Evolutionary conservation across 495 filamentous ascomycete species (phyloP).

Genomic region (Penicillium tannophilum): DNA sequence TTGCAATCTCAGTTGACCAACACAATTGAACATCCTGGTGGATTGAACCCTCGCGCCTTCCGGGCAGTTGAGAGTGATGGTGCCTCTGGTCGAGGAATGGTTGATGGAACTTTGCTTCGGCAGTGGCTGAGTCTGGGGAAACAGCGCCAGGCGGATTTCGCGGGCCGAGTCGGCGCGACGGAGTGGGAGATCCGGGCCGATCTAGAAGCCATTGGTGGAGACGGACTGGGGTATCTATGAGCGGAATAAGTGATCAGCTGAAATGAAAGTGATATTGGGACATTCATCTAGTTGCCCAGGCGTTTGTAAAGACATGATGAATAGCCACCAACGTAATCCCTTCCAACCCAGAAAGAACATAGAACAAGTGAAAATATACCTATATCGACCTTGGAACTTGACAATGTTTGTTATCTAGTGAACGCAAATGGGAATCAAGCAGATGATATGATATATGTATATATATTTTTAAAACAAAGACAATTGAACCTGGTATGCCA

Average conservation of each 20-base stretch:
- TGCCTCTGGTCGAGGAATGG: constrained; percentile 55
- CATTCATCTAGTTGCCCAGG: no score
- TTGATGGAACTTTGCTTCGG: constrained; percentile 62
- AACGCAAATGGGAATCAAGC: no score
- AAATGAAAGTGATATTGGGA: no score
- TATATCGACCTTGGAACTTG: no score
- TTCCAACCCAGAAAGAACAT: no score
- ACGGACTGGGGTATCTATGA: constrained; percentile 55
- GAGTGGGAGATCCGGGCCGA: constrained; percentile 60
- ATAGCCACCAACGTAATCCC: no score
- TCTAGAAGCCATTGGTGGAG: constrained; percentile 62
- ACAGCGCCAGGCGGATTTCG: constrained; percentile 68
- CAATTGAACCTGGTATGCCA: not conserved
- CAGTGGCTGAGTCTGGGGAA: constrained; percentile 72
- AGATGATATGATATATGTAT: not conserved
- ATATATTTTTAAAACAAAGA: constrained; percentile 7
- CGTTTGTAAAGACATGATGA: no score
- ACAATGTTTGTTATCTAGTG: no score
- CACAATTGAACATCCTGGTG: constrained; percentile 72
- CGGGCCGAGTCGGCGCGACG: constrained; percentile 61
- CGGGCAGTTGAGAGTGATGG: constrained; percentile 56
- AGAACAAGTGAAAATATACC: no score
- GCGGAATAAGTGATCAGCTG: no score
- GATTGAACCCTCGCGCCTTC: constrained; percentile 80
- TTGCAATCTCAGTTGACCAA: constrained; percentile 77